Evolutionary conservation across 1,284 basidiomycete genomes (phyloP).

Genomic region (Abortiporus biennis): DNA sequence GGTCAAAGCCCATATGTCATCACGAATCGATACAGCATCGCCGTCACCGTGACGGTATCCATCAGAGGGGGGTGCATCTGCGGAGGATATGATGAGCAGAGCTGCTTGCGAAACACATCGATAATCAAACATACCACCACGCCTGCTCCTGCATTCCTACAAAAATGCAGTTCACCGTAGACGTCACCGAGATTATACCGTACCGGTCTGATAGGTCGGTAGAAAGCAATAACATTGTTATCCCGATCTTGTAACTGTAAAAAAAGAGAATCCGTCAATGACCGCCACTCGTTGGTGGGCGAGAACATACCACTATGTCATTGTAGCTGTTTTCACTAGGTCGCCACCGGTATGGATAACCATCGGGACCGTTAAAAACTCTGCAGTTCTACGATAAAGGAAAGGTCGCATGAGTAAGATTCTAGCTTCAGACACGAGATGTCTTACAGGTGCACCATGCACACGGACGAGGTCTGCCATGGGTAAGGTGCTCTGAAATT

Average conservation of each 20-base stretch:
- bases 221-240: conserved; percentile 67
- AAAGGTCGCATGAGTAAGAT: conserved; percentile 7
- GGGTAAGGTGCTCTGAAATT: conserved; percentile 56
- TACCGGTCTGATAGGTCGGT: conserved; percentile 65
- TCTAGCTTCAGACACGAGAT: conserved; percentile 6
- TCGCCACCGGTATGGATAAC: conserved; percentile 71
- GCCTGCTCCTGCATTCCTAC: conserved; percentile 68
- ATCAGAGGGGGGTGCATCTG: conserved; percentile 83
- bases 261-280: conserved; percentile 2
- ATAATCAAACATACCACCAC: conserved; percentile 58
- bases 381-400: conserved; percentile 33
- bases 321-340: conserved; percentile 43
- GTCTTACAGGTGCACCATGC: conserved; percentile 47
- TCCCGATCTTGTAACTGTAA: conserved; percentile 65
- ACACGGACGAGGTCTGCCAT: conserved; percentile 78
- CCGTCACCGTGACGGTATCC: conserved; percentile 77
- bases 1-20: conserved; percentile 57
- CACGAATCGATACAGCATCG: conserved; percentile 78
- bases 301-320: conserved; percentile 55
- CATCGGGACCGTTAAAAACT: conserved; percentile 78
- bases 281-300: conserved; percentile 9
- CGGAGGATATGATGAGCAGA: conserved; percentile 14
- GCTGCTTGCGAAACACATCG: conserved; percentile 16
- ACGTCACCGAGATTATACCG: conserved; percentile 81
- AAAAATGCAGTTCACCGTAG: conserved; percentile 75